These are phyloP conservation scores for Thermochaetoides thermophila DNA, from an alignment of 495 filamentous ascomycete species.

Conservation along the genomic window DNA sequence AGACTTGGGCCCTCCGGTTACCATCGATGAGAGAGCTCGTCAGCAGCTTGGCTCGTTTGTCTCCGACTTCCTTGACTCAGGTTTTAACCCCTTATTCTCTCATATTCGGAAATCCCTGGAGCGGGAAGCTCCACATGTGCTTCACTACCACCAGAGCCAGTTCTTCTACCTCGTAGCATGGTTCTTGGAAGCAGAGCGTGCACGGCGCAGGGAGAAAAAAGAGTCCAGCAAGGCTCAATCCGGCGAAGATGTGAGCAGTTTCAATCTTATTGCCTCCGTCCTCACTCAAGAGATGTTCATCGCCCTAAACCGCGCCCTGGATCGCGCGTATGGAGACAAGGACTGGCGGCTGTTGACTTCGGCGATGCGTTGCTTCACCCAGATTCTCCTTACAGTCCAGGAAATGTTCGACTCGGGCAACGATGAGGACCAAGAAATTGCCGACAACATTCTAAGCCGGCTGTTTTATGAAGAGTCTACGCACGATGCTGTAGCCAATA, in stretches of 20 bases:
- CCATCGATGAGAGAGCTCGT: conserved; percentile 51
- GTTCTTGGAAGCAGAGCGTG: conserved; percentile 84
- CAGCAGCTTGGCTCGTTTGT: conserved; percentile 68
- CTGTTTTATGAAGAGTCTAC: conserved; percentile 97
- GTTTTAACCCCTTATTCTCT: conserved; percentile 86
- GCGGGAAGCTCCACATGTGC: conserved; percentile 71
- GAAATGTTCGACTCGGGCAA: conserved; percentile 75
- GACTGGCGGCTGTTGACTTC: conserved; percentile 76
- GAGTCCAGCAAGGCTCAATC: conserved; percentile 24
- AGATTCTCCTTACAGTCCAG: conserved; percentile 80
- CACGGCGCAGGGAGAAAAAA: conserved; percentile 46
- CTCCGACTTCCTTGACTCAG: conserved; percentile 85
- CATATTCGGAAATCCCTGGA: conserved; percentile 83
- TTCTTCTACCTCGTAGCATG: conserved; percentile 89
- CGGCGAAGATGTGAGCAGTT: conserved; percentile 55
- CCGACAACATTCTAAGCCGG: conserved; percentile 89
- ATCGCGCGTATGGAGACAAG: conserved; percentile 62
- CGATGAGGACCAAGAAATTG: conserved; percentile 94
- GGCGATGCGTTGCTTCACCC: conserved; percentile 80
- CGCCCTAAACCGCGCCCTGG: conserved; percentile 69
- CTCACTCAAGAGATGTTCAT: conserved; percentile 88
- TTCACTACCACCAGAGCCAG: conserved; percentile 57
- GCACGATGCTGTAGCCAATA: conserved; percentile 68
- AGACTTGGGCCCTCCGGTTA: conserved; percentile 61
- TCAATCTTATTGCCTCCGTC: conserved; percentile 73